Evolutionary conservation across 345 rosid species (phyloP).

Genomic region (Cardamine resedifolia): DNA sequence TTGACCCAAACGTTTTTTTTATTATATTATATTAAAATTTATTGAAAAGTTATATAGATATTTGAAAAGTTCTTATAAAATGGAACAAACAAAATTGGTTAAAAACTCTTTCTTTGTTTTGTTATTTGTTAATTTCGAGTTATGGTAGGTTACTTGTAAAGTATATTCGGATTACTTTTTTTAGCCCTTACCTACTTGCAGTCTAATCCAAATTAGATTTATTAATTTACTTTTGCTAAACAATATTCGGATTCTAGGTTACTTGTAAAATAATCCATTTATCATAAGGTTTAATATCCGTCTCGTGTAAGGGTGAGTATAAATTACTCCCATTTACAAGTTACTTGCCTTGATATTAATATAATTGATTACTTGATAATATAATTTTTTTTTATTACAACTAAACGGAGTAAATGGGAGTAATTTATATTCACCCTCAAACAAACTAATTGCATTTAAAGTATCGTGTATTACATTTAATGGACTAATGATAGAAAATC

Average conservation of each 20-base stretch:
- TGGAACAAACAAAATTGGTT: no score
- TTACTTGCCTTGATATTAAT: neutral
- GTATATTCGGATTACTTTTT: neutral
- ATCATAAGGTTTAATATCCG: neutral
- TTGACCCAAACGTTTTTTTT: no score
- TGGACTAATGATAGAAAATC: neutral
- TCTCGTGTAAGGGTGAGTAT: neutral
- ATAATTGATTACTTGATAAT: no score
- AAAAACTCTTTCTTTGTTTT: neutral
- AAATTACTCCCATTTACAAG: neutral
- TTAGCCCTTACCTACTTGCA: neutral
- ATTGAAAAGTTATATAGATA: no score
- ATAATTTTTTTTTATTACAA: no score
- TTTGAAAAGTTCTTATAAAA: no score
- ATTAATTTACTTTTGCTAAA: neutral
- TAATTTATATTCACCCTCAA: neutral
- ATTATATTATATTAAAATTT: no score
- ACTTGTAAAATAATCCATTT: no score
- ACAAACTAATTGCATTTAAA: neutral
- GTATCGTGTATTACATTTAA: neutral
- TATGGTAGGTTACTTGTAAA: neutral
- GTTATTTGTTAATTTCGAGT: neutral
- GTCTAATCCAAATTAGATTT: neutral
- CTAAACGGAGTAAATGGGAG: neutral
- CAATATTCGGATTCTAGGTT: neutral